phyloP scores from a whole-genome alignment of 2,329 filamentous ascomycete genomes.

The Monilinia vaccinii-corymbosi region DNA sequence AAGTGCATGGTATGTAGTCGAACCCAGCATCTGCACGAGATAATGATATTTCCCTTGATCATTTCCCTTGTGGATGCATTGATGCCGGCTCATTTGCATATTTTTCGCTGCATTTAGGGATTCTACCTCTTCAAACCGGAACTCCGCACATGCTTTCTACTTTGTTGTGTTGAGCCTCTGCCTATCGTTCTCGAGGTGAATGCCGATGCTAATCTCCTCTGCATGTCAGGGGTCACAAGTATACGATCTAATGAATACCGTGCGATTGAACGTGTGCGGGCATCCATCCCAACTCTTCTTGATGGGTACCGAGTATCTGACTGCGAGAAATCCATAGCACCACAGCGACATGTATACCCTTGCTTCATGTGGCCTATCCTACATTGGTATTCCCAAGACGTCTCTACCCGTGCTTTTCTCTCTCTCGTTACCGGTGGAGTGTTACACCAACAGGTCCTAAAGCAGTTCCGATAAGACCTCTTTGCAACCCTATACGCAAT shows the following conservation, averaged over 20 bases:
- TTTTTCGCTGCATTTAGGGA: not conserved
- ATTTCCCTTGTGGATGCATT: not conserved
- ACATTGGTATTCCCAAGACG: not conserved
- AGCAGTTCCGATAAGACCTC: not conserved
- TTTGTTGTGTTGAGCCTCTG: not conserved
- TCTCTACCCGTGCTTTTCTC: not conserved
- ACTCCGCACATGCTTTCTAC: not conserved
- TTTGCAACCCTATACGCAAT: not conserved
- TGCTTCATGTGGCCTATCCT: not conserved
- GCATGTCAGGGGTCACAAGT: not conserved
- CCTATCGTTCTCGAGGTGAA: not conserved
- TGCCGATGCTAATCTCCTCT: conserved; percentile 1
- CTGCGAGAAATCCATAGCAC: not conserved
- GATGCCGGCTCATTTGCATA: conserved; percentile 1
- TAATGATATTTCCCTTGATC: not conserved
- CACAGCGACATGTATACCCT: not conserved
- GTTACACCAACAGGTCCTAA: not conserved
- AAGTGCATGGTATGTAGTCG: conserved; percentile 5
- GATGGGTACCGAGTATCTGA: not conserved
- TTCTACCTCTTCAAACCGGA: not conserved
- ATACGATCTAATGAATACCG: not conserved
- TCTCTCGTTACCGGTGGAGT: not conserved
- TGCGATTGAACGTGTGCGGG: not conserved
- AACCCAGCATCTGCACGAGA: not conserved
- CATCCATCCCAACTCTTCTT: conserved; percentile 4